Evolutionary conservation across 2,329 filamentous ascomycete genomes (phyloP), one percentile per base, ranked within the genome.

Genomic region (Didymellaceae sp.): DNA sequence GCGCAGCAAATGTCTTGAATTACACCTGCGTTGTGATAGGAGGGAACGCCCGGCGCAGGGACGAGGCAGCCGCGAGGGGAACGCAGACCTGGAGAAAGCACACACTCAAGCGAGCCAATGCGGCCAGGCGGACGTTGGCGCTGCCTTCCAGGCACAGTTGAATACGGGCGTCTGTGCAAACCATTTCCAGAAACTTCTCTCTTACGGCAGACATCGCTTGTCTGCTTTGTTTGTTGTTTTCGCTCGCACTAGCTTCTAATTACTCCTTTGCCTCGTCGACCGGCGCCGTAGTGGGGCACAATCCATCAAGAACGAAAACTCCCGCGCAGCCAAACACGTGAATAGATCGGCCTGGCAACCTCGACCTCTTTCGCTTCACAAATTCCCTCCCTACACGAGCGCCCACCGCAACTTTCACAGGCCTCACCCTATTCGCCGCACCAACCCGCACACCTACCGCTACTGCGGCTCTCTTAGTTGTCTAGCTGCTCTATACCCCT

Each of bases 361-460:
- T 70, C 65, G 63, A 68, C 65, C 62, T 65, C 65, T 64, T 65
- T 70, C 66, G 67, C 68, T 69, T 68, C 67, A 40, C 37, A 68
- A 69, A 67, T 62, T 71, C 63, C 67, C 67, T 67, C 65, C 63
- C 58, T 65, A 66, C 62, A 61, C 62, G 51, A 58, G 57, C 56
- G 60, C 61, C 66, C 66, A 68, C 69, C 62, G 59, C 68, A 68
- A 65, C 70, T 67, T 35, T 58, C 56, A 41, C 63, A 34, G 50
- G 40, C 49, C 39, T 54, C 43, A 48, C 58, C 44, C 40, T 52
- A 52, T 46, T 55, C 52, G 54, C 58, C 54, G 53, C 55, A 53
- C 32, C 55, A 71, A 45, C 50, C 54, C 42, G 45, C 42, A 38
- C 54, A 31, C 43, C 48, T 52, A 50, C 52, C 54, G 58, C 60